Percentiles rank a stretch among this genome's conserved stretches.
phyloP scores from a whole-genome alignment of 2,329 filamentous ascomycete species.

The Lachnellula cervina region DNA sequence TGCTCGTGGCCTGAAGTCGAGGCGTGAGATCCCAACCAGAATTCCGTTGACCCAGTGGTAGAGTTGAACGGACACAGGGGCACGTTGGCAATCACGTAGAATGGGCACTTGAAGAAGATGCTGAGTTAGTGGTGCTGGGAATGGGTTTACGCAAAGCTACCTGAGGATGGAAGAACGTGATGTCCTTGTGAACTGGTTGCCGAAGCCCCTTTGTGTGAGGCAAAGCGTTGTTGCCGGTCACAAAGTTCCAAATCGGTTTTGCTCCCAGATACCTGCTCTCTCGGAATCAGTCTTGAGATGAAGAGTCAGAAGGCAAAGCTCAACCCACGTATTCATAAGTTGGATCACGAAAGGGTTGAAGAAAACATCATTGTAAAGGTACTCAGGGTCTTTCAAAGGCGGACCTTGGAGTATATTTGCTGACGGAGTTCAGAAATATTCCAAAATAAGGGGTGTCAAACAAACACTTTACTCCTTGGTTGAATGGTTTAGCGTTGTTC shows the following conservation, averaged over 20 bases:
- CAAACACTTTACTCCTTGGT: conserved; percentile 34
- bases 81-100: conserved; percentile 37
- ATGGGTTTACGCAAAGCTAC: conserved; percentile 2
- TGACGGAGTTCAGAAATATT: conserved; percentile 10
- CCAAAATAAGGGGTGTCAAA: background rate
- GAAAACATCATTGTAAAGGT: conserved; percentile 36
- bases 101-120: conserved; percentile 26
- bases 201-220: conserved; percentile 34
- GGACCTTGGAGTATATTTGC: conserved; percentile 38
- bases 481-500: conserved; percentile 30
- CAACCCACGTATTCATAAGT: conserved; percentile 33
- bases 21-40: conserved; percentile 38
- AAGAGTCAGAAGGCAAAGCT: background rate
- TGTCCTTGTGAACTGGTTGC: conserved; percentile 38
- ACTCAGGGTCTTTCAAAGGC: conserved; percentile 31
- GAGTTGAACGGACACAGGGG: conserved; percentile 34
- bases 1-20: conserved; percentile 32
- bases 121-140: conserved; percentile 5
- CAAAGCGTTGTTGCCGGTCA: conserved; percentile 38
- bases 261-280: conserved; percentile 37
- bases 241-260: conserved; percentile 37
- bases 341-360: conserved; percentile 40
- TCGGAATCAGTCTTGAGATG: background rate
- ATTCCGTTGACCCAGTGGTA: conserved; percentile 36
- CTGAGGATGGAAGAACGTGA: conserved; percentile 33